Evolutionary conservation across 176 grass and related monocot species (phyloP), one percentile per base, ranked within the genome.

Genomic region (Avena eriantha): DNA sequence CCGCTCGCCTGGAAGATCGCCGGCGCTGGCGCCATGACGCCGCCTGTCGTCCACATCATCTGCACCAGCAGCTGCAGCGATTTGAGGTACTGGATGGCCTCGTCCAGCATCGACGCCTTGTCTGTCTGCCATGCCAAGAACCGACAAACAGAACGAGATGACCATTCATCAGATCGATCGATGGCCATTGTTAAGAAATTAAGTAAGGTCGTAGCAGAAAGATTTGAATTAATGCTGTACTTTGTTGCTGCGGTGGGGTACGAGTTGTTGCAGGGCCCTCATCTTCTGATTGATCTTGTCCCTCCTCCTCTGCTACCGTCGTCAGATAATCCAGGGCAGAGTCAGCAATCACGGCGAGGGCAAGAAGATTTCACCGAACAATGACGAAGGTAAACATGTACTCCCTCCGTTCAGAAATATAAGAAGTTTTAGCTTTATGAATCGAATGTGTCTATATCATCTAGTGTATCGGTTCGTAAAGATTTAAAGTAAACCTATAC

Each of bases 211-310:
- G n/a, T 33, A 78, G 4, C 58, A 1, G 51, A 64, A 13, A 8
- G 71, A 24, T 73, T 43, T 9, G 8, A 41, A 33, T 56, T 67
- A 17, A 36, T 19, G 36, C 84, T 29, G 29, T 29, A 98, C 96
- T 69, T 41, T 41, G 39, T 95, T 94, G 88, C 94, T 98, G 86
- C 92, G 95, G 86, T 95, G 84, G 67, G 96, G 96, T 56, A 98
- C 92, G 84, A 98, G 93, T 50, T 98, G 92, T 67, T 95, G 93
- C 65, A 98, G 68, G n/a, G 93, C 93, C 74, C 92, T 98, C 93
- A 98, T 95, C 82, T 98, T 98, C 87, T 92, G 82, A 41, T 98
- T 98, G 70, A 98, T 98, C 43, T 92, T 92, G 71, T 98, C 93
- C 57, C 96, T 89, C 89, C 96, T 88, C 67, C 88, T 95, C 96